Evolutionary conservation across 2,329 filamentous ascomycete genomes (phyloP), one percentile per base, ranked within the genome.

Genomic region (Domatiomyces catenatus): DNA sequence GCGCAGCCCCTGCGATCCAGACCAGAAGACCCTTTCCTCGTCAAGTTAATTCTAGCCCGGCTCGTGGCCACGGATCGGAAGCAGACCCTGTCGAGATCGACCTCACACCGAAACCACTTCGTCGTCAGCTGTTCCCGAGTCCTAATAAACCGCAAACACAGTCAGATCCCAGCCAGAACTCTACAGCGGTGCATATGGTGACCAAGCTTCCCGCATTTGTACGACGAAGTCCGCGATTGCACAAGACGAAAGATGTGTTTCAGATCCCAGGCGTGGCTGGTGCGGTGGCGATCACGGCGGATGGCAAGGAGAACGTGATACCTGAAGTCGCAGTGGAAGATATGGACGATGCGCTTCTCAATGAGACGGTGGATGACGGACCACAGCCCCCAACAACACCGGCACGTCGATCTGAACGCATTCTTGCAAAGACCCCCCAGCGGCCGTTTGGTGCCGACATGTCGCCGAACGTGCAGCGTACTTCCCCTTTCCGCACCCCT

Each of bases 11-110:
- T 36, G 51, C 52, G 10, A 49, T 50, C 47, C 28, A 44, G 8
- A 7, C 64, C 77, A 44, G 67, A 69, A 52, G 71, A 74, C 32
- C 32, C 8, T 39, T 39, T 15, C 32, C 32, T 39, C 45, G 45
- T 12, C 76, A 75, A 44, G 75, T 80, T 26, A 76, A 80, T 57
- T 81, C 79, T 4, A 82, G 79, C 57, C 79, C 79, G 12, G 73
- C 70, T 20, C 69, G 74, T 19, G 51, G 62, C 69, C 50, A 71
- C 71, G 51, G 68, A 63, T 46, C 70, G 69, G 48, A 58, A 49
- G 52, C 36, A 20, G 44, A 55, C 36, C 53, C 57, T 66, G 69
- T 75, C 53, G 70, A 78, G 53, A 62, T 75, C 36, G 71, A 71
- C 47, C 61, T 77, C 12, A 79, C 77, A 3, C 76, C 77, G 2